Evolutionary conservation across 2,329 filamentous ascomycete species (phyloP).

Genomic region (Microdochium trichocladiopsis): DNA sequence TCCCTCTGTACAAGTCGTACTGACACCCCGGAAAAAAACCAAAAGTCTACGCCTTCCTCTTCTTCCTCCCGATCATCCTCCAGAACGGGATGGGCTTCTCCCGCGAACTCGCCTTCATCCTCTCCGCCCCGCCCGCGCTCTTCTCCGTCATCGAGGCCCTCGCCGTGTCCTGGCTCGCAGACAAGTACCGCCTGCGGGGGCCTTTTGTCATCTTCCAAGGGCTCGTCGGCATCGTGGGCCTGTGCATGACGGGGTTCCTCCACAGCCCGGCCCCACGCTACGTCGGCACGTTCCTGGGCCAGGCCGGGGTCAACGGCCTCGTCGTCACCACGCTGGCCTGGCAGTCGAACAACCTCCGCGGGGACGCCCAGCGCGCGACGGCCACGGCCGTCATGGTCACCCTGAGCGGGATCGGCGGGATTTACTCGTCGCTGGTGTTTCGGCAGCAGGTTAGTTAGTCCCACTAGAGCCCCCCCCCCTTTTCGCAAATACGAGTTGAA

Average conservation of each 20-base stretch:
- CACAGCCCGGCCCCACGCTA: constrained; percentile 10
- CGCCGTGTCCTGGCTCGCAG: constrained; percentile 22
- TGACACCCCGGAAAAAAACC: no score
- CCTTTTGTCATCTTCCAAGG: constrained; percentile 11
- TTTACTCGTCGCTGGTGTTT: constrained; percentile 11
- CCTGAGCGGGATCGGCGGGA: constrained; percentile 10
- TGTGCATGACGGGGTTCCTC: constrained; percentile 14
- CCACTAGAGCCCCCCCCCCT: background rate
- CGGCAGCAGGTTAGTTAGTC: constrained; percentile 9
- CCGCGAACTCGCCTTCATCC: constrained; percentile 17
- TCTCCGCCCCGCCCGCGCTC: constrained; percentile 27
- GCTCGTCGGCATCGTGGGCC: constrained; percentile 10
- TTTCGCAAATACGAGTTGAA: constrained; percentile 2
- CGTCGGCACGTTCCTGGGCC: constrained; percentile 20
- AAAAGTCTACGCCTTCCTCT: constrained; percentile 27
- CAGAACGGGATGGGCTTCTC: constrained; percentile 11
- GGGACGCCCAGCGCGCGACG: constrained; percentile 13
- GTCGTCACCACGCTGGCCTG: constrained; percentile 19
- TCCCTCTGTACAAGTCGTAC: no score
- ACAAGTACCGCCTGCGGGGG: constrained; percentile 16
- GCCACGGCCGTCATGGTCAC: constrained; percentile 10
- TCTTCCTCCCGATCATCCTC: constrained; percentile 15
- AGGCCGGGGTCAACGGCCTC: constrained; percentile 20
- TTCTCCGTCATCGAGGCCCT: constrained; percentile 22
- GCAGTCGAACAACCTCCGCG: constrained; percentile 23